These are phyloP conservation scores for Podila verticillata DNA, from an alignment of 192 early-diverging fungal genomes.

Conservation along the genomic window DNA sequence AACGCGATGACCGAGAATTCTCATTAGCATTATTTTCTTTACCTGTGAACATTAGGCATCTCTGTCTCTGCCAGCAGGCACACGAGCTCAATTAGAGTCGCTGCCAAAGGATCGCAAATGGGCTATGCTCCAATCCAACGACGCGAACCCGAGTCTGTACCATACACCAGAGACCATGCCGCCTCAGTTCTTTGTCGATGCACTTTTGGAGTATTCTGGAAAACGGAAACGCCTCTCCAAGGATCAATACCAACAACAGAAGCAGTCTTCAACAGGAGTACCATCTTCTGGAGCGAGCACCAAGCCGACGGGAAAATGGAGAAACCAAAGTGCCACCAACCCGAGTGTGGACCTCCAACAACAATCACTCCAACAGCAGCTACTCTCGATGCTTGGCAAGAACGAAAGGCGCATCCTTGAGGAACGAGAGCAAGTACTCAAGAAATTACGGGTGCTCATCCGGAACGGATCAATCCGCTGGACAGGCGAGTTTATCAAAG, in stretches of 20 bases:
- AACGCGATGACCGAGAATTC: background rate
- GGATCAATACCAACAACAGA: background rate
- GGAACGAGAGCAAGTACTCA: conserved; percentile 41
- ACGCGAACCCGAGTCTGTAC: conserved; percentile 17
- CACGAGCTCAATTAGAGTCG: conserved; percentile 25
- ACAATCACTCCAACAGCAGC: conserved; percentile 28
- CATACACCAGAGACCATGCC: conserved; percentile 32
- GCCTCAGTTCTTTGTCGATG: conserved; percentile 41
- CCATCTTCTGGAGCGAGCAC: too few relatives aligned
- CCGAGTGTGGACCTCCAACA: background rate
- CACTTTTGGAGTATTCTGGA: conserved; percentile 22
- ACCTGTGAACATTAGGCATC: conserved; percentile 1
- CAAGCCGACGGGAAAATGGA: conserved; percentile 19
- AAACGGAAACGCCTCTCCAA: conserved; percentile 30
- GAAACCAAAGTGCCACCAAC: conserved; percentile 23
- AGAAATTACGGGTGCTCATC: conserved; percentile 39
- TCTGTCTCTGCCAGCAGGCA: conserved; percentile 4
- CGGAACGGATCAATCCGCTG: conserved; percentile 47
- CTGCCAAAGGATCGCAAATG: conserved; percentile 37
- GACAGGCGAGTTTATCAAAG: conserved; percentile 49
- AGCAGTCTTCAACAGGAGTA: background rate
- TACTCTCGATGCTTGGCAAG: conserved; percentile 23
- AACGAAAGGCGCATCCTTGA: conserved; percentile 20
- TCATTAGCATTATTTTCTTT: background rate
- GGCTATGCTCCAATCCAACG: conserved; percentile 33